phyloP scores from a whole-genome alignment of 805 yeast species.

The Clavispora asparagi region DNA sequence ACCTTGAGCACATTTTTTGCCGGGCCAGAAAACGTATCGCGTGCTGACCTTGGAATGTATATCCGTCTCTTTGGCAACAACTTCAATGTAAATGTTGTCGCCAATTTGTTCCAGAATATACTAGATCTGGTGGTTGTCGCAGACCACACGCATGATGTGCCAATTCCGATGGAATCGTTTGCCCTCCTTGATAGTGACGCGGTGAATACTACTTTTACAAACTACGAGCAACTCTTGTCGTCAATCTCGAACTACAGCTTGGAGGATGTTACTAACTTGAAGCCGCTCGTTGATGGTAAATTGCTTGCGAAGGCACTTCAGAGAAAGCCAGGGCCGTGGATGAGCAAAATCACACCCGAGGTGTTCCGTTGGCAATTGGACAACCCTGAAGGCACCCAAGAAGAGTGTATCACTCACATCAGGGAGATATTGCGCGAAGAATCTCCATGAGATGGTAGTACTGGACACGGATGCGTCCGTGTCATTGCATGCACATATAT shows the following conservation, averaged over 20 bases:
- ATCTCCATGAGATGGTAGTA: not conserved
- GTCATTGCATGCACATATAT: no score
- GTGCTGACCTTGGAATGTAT: slow-evolving; percentile 59
- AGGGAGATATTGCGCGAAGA: slow-evolving; percentile 13
- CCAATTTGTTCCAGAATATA: slow-evolving; percentile 30
- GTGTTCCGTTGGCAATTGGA: slow-evolving; percentile 75
- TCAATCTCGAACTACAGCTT: slow-evolving; percentile 32
- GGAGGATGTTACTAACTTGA: slow-evolving; percentile 42
- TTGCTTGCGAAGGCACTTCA: slow-evolving; percentile 46
- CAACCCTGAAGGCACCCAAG: slow-evolving; percentile 50
- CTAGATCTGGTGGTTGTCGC: slow-evolving; percentile 1
- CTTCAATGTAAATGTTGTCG: slow-evolving; percentile 42
- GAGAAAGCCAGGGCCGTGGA: slow-evolving; percentile 84
- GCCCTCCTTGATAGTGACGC: not conserved
- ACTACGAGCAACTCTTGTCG: slow-evolving; percentile 29
- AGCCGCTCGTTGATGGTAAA: slow-evolving; percentile 75
- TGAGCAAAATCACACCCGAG: slow-evolving; percentile 50
- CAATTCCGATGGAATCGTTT: not conserved
- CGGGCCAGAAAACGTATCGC: slow-evolving; percentile 17
- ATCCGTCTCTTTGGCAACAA: slow-evolving; percentile 50
- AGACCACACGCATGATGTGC: not conserved
- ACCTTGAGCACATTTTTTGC: slow-evolving; percentile 17
- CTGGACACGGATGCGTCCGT: no score
- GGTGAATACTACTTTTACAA: slow-evolving; percentile 7
- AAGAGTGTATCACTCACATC: slow-evolving; percentile 50